Evolutionary conservation across 495 filamentous ascomycete species (phyloP).

Genomic region (Talaromyces borbonicus): DNA sequence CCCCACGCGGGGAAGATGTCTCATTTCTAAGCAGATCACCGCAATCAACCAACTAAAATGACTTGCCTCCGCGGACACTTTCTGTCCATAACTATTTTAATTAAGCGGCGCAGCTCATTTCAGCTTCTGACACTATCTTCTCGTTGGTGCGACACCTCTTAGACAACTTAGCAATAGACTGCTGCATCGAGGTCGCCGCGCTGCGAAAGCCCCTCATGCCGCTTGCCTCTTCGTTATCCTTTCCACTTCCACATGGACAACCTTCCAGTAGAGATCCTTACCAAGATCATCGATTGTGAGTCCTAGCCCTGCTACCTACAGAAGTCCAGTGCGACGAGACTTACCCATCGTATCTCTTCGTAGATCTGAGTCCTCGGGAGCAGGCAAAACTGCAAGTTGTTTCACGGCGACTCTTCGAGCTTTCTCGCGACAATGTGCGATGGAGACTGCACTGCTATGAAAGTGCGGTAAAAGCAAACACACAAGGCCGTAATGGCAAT

Average conservation of each 20-base stretch:
- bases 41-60: no score
- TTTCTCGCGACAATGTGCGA: slow-evolving; percentile 63
- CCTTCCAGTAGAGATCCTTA: slow-evolving; percentile 68
- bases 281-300: slow-evolving; percentile 67
- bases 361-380: slow-evolving; percentile 60
- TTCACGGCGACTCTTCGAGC: slow-evolving; percentile 53
- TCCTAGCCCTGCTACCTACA: no score
- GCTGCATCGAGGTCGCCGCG: not conserved
- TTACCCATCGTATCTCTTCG: not conserved
- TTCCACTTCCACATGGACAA: slow-evolving; percentile 45
- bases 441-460: slow-evolving; percentile 73
- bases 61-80: no score
- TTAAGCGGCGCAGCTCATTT: no score
- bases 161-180: no score
- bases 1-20: no score
- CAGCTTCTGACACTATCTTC: no score
- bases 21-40: no score
- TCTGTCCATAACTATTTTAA: no score
- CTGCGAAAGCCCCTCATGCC: slow-evolving; percentile 26
- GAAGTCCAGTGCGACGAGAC: no score
- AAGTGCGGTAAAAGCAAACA: slow-evolving; percentile 43
- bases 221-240: slow-evolving; percentile 8
- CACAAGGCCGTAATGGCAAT: no score
- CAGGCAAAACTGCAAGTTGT: slow-evolving; percentile 63
- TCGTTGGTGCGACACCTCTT: no score